phyloP scores from a whole-genome alignment of 2,329 filamentous ascomycete species.

The Bipolaris cookei region DNA sequence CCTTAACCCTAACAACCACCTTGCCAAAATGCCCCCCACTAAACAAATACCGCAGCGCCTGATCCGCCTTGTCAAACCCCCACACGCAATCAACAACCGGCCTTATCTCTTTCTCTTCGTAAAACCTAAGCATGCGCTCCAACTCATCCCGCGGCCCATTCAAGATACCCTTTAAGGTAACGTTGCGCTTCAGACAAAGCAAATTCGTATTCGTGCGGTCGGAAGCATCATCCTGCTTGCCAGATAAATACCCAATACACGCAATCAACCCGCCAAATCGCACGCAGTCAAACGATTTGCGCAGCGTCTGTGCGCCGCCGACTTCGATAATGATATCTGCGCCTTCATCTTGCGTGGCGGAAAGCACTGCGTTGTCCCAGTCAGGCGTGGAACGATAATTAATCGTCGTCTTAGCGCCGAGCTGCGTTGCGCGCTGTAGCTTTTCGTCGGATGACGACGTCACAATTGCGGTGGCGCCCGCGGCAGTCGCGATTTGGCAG shows the following conservation, averaged over 20 bases:
- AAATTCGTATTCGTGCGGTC: constrained; percentile 67
- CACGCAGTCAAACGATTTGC: constrained; percentile 53
- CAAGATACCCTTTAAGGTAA: constrained; percentile 64
- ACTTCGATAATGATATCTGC: constrained; percentile 60
- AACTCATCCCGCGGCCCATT: constrained; percentile 67
- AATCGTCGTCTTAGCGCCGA: constrained; percentile 65
- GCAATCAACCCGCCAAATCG: constrained; percentile 52
- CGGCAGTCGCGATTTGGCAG: constrained; percentile 51
- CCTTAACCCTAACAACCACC: constrained; percentile 45
- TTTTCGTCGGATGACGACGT: constrained; percentile 65
- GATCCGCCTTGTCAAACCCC: constrained; percentile 43
- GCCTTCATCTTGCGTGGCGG: constrained; percentile 51
- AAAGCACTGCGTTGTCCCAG: constrained; percentile 66
- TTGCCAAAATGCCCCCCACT: constrained; percentile 51
- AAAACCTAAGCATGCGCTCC: constrained; percentile 53
- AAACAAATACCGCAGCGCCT: constrained; percentile 40
- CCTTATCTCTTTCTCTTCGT: constrained; percentile 50
- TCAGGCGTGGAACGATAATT: constrained; percentile 65
- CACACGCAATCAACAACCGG: constrained; percentile 53
- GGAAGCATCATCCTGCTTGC: constrained; percentile 62
- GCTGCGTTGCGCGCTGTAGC: constrained; percentile 57
- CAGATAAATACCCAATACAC: constrained; percentile 54
- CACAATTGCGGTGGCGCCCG: constrained; percentile 59
- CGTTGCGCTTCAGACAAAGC: constrained; percentile 57
- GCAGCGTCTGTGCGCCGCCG: constrained; percentile 58